Conservation (phyloP, 129 eudicot species). For the Artemisia argyi region DNA sequence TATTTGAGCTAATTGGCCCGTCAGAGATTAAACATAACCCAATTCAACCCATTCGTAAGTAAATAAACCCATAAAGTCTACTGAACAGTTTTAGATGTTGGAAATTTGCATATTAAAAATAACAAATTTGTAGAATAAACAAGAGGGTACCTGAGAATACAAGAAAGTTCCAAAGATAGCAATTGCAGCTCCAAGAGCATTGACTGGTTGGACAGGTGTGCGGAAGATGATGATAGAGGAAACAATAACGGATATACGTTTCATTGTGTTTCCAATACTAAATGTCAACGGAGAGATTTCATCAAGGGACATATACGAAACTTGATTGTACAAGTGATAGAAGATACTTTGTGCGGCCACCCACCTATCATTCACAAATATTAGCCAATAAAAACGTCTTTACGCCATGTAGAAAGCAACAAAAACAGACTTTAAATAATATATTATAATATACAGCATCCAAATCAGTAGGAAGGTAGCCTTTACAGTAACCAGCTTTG, state of each 20-base stretch:
- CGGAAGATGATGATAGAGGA: conserved; percentile 50
- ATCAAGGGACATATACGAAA: conserved; percentile 57
- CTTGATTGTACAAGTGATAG: conserved; percentile 79
- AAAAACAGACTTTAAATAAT: background rate
- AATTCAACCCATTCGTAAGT: background rate
- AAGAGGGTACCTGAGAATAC: conserved; percentile 41
- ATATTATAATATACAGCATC: background rate
- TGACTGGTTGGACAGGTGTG: conserved; percentile 48
- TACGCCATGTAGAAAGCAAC: background rate
- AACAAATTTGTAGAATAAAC: conserved; percentile 6
- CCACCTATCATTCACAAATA: conserved; percentile 52
- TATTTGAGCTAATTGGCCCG: too few species aligned
- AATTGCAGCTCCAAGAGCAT: conserved; percentile 46
- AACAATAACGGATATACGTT: conserved; percentile 49
- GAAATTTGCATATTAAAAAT: background rate
- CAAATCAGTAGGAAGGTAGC: background rate
- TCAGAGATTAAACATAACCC: background rate
- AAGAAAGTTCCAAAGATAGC: conserved; percentile 48
- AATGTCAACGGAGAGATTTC: conserved; percentile 51
- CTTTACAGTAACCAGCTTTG: background rate
- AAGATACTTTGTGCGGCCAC: conserved; percentile 79
- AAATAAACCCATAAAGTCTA: background rate
- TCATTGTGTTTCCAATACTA: conserved; percentile 52
- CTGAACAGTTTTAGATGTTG: background rate
- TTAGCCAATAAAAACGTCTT: conserved; percentile 26